A percentile compares a stretch with the other conserved stretches of the same genome.
Evolutionary conservation across 2,329 filamentous ascomycete species (phyloP).

Genomic region (Hypomyces perniciosus): DNA sequence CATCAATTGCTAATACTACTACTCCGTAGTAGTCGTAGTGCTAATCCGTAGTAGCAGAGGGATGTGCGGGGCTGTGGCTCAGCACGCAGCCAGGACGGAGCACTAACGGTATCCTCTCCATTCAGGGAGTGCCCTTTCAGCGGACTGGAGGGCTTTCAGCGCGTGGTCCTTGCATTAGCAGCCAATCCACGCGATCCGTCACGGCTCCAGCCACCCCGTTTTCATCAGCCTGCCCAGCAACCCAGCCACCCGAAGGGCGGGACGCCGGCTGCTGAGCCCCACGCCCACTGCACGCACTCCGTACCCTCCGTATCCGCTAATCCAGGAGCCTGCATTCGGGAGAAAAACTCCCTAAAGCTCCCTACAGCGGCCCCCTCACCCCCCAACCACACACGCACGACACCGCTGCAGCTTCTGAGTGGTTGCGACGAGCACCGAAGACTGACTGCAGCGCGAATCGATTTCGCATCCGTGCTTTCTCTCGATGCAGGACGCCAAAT

Average conservation of each 20-base stretch:
- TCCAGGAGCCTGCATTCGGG: too few relatives aligned
- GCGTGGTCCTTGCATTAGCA: constrained; percentile 10
- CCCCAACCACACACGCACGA: constrained; percentile 20
- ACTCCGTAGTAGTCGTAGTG: too few relatives aligned
- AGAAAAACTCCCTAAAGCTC: too few relatives aligned
- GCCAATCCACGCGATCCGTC: neutral
- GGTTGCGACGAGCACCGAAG: neutral
- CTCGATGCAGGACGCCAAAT: constrained; percentile 3
- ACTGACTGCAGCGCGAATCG: neutral
- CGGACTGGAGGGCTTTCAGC: neutral
- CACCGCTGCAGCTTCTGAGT: constrained; percentile 13
- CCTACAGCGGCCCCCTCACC: neutral
- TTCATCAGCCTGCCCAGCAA: constrained; percentile 24
- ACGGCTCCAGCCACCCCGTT: constrained; percentile 29
- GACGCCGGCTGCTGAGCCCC: neutral
- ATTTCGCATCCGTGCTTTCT: constrained; percentile 8
- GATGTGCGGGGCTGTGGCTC: constrained; percentile 9
- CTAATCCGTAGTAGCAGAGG: neutral
- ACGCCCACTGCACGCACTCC: constrained; percentile 1
- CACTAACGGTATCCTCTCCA: neutral
- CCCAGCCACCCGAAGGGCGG: constrained; percentile 7
- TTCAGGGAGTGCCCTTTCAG: neutral
- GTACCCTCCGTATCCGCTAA: neutral
- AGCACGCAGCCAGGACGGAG: neutral
- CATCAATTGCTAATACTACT: too few relatives aligned